Evolutionary conservation across 2,329 filamentous ascomycete species (phyloP), one percentile per base, ranked within the genome.

Genomic region (Boeremia lycopersici): DNA sequence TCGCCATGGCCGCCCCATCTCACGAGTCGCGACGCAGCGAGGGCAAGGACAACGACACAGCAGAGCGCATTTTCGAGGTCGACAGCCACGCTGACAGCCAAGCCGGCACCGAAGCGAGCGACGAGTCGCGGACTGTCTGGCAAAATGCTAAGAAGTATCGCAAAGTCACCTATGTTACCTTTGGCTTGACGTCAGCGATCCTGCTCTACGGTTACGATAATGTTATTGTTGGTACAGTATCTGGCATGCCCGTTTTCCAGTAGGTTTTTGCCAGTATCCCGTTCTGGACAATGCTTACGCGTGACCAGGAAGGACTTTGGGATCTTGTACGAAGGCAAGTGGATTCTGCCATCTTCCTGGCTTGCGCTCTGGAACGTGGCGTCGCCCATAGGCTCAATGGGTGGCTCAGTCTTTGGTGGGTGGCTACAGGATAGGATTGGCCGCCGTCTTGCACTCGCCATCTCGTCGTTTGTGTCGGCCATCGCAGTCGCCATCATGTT

Each of bases 61-160:
- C 38, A 6, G 56, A 63, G 25, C 57, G 56, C 11, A 56, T 64
- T 13, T 48, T 46, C n/a, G 53, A 62, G 36, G 46, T 63, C 23
- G 29, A 57, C 34, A 56, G 46, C 28, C 40, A 39, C 13, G 25
- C 61, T 15, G 33, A 43, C 19, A 35, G 36, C 31, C 11, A 59
- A 50, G 12, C 30, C 44, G 12, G 25, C 30, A 46, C 39, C 19
- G 48, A 60, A 23, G 48, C 28, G 1, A 38, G 52, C 46, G 68
- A 71, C 38, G 57, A 62, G 45, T 48, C 59, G 13, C 61, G 59
- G 31, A 62, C 66, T 7, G 53, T 71, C 5, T 71, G 67, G 68
- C 64, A 69, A 50, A 68, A 68, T 31, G 52, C 67, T n/a, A 69
- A 69, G 52, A 71, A 63, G 53, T 71, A 70, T 46, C 64, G 64